A percentile compares a stretch with the other conserved stretches of the same genome.
These are phyloP conservation scores for Naganishia vaughanmartiniae DNA, from an alignment of 768 basidiomycete species.

Conservation along the genomic window DNA sequence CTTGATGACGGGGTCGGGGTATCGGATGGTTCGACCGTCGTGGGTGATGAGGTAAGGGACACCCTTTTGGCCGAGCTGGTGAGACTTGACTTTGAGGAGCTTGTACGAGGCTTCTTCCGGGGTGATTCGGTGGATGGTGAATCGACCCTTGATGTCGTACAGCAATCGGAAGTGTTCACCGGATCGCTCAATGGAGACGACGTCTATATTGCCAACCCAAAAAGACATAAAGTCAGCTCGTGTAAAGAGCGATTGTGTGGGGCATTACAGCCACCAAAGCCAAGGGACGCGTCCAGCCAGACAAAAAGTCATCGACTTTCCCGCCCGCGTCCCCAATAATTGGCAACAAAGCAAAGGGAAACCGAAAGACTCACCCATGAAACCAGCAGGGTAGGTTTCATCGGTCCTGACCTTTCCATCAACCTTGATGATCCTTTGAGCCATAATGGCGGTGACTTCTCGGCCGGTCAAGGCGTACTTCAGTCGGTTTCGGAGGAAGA, in stretches of 20 bases:
- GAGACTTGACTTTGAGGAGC: slow-evolving; percentile 80
- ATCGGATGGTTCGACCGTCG: slow-evolving; percentile 99
- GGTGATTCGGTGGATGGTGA: slow-evolving; percentile 99
- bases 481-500: slow-evolving; percentile 97
- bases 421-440: slow-evolving; percentile 95
- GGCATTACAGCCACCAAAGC: slow-evolving; percentile 20
- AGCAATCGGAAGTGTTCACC: slow-evolving; percentile 99
- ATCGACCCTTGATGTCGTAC: slow-evolving; percentile 99
- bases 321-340: slow-evolving; percentile 10
- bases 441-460: slow-evolving; percentile 92
- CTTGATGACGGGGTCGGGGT: slow-evolving; percentile 91
- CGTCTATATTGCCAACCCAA: slow-evolving; percentile 60
- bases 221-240: neutral
- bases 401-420: slow-evolving; percentile 98
- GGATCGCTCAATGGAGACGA: slow-evolving; percentile 94
- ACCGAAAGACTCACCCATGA: slow-evolving; percentile 58
- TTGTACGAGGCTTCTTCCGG: slow-evolving; percentile 95
- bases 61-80: slow-evolving; percentile 86
- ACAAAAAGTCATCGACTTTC: slow-evolving; percentile 11
- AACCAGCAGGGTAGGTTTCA: slow-evolving; percentile 92
- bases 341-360: slow-evolving; percentile 61
- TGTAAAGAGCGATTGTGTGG: slow-evolving; percentile 2
- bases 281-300: slow-evolving; percentile 27
- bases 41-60: slow-evolving; percentile 98
- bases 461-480: slow-evolving; percentile 97